Evolutionary conservation across 2,329 filamentous ascomycete genomes (phyloP).

Genomic region (Cladophialophora chaetospira): DNA sequence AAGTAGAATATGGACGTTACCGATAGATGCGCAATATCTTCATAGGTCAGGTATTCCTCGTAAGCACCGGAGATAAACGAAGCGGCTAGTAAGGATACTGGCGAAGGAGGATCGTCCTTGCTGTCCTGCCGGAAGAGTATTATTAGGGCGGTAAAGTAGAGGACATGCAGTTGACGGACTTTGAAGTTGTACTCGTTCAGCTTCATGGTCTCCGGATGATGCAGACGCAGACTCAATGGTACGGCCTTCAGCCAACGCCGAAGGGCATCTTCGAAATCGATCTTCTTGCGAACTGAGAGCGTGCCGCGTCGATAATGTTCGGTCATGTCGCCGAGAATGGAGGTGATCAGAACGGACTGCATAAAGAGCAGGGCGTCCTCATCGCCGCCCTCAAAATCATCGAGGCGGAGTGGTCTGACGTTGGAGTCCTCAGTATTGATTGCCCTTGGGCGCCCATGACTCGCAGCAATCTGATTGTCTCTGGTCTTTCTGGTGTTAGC

Average conservation of each 20-base stretch:
- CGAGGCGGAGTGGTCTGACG: conserved; percentile 21
- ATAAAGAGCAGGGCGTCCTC: conserved; percentile 28
- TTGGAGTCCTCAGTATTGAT: conserved; percentile 24
- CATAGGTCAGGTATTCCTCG: conserved; percentile 27
- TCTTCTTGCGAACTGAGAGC: conserved; percentile 31
- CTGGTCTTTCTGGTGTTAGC: conserved; percentile 31
- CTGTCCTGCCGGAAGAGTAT: conserved; percentile 26
- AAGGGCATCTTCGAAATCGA: conserved; percentile 35
- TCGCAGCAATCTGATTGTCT: conserved; percentile 28
- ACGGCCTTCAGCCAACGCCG: conserved; percentile 41
- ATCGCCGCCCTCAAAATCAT: conserved; percentile 22
- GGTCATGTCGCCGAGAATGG: conserved; percentile 27
- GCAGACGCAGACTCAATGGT: conserved; percentile 17
- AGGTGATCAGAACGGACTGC: conserved; percentile 27
- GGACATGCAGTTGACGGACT: conserved; percentile 24
- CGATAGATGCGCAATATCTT: conserved; percentile 23
- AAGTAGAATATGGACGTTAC: conserved; percentile 29
- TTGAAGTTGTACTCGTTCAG: conserved; percentile 25
- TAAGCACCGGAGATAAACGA: conserved; percentile 28
- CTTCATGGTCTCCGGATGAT: conserved; percentile 12
- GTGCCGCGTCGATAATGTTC: conserved; percentile 32
- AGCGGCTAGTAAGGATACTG: conserved; percentile 22
- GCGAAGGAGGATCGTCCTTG: conserved; percentile 16
- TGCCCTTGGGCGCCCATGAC: conserved; percentile 28
- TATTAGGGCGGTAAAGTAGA: conserved; percentile 25